Evolutionary conservation across 768 basidiomycete genomes (phyloP), one percentile per base, ranked within the genome.

Genomic region (Leccinum olivaceopallidum): DNA sequence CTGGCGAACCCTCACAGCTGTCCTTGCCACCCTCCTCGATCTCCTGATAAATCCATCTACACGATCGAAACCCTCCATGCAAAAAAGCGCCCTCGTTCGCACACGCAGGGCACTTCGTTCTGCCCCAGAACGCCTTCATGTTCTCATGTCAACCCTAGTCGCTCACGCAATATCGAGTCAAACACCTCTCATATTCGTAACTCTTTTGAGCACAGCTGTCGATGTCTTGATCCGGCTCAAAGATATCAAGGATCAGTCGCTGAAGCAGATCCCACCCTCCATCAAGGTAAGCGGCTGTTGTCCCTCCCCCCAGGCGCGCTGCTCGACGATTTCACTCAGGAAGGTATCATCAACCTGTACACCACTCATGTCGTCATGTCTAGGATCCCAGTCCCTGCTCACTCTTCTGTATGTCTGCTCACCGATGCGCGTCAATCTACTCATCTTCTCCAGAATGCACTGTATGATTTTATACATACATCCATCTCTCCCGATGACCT

Each of bases 211-310:
- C 2, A 81, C 86, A 8, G 80, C 86, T 1, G 72, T 93, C 54
- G 87, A 88, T 63, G 94, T 95, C 14, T 76, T 84, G 7, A 76
- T 89, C 26, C 84, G 87, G 20, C 76, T 95, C 30, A 89, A 88
- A 73, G 71, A 81, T 66, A 72, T 80, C n/a, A 74, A 78, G 54
- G 79, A 81, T 28, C 73, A 77, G 22, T 75, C 76, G 24, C 69
- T 75, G 53, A 81, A 69, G 49, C 77, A 76, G 28, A 72, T 85
- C 53, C 74, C 81, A 50, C 75, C 73, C 55, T 79, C 80, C 22
- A 66, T 78, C 60, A 85, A 85, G 78, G 84, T 81, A 63, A 49
- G 59, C 58, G 28, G 16, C 6, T n/a, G 14, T 61, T 37, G 34
- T 30, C 36, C 42, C 2, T 26, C 42, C 8, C 5, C 54, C 30